Conservation (phyloP, 176 grass and related monocot genomes). For the Aegilops sharonensis region DNA sequence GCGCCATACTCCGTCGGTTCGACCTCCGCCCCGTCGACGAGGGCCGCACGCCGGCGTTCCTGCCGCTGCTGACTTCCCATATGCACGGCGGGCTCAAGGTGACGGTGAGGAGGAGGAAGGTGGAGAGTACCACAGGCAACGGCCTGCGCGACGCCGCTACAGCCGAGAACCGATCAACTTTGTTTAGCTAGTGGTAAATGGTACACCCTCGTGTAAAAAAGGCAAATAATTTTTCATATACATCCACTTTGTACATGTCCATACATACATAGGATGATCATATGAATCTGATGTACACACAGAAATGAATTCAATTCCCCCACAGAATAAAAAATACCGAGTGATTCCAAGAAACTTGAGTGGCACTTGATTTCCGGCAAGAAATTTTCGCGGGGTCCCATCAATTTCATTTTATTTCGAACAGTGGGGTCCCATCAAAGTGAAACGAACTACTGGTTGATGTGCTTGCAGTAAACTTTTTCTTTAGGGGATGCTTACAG, state of each 20-base stretch:
- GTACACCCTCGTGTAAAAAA: constrained; percentile 26
- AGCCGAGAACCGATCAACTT: neutral
- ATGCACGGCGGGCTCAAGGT: constrained; percentile 74
- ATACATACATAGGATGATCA: constrained; percentile 30
- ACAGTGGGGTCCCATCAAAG: neutral
- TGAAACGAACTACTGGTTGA: neutral
- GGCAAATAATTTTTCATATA: neutral
- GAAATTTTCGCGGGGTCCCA: neutral
- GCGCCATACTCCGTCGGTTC: constrained; percentile 53
- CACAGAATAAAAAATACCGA: neutral
- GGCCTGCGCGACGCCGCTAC: neutral
- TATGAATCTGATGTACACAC: constrained; percentile 28
- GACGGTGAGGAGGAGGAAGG: constrained; percentile 41
- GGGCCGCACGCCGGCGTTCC: constrained; percentile 47
- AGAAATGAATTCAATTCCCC: neutral
- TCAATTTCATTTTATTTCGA: too few relatives aligned
- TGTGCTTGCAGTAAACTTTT: too few relatives aligned
- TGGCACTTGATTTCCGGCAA: neutral
- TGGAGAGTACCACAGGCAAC: neutral
- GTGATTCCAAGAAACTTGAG: neutral
- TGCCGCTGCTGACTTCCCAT: constrained; percentile 71
- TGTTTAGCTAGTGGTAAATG: neutral
- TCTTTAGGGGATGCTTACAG: neutral
- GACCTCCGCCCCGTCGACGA: constrained; percentile 56
- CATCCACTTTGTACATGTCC: constrained; percentile 32